A percentile compares a stretch with the other conserved stretches of the same genome.
Evolutionary conservation across 2,329 filamentous ascomycete genomes (phyloP).

Genomic region (Neopestalotiopsis sp.): DNA sequence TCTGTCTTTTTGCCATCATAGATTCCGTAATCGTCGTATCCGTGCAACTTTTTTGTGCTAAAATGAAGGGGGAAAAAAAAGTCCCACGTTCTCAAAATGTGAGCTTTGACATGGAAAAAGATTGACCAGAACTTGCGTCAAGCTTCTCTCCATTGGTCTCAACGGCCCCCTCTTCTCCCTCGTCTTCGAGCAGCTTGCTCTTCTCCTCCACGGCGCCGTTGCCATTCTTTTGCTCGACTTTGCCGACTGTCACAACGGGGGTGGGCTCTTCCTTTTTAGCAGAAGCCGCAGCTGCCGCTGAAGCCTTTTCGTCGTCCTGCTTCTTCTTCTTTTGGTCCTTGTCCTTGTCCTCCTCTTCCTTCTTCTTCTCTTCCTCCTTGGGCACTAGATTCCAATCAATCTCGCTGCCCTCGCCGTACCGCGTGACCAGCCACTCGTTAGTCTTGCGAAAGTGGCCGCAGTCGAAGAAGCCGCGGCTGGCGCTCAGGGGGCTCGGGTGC

Average conservation of each 20-base stretch:
- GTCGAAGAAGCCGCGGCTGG: slow-evolving; percentile 80
- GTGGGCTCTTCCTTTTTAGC: slow-evolving; percentile 23
- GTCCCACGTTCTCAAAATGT: too few relatives aligned
- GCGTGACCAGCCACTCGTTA: slow-evolving; percentile 81
- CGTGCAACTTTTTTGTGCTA: neutral
- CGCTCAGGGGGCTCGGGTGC: slow-evolving; percentile 93
- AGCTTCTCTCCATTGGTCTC: slow-evolving; percentile 15
- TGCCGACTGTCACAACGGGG: slow-evolving; percentile 25
- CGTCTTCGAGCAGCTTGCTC: slow-evolving; percentile 34
- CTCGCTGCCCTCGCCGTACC: slow-evolving; percentile 79
- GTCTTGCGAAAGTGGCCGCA: slow-evolving; percentile 82
- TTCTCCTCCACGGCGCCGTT: slow-evolving; percentile 34
- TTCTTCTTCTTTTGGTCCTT: slow-evolving; percentile 21
- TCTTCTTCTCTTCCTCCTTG: slow-evolving; percentile 26
- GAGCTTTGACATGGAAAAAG: too few relatives aligned
- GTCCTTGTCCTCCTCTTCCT: slow-evolving; percentile 23
- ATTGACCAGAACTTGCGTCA: neutral
- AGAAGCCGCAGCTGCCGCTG: neutral
- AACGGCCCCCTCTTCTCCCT: slow-evolving; percentile 31
- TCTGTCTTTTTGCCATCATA: neutral
- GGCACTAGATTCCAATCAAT: slow-evolving; percentile 81
- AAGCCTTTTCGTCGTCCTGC: neutral
- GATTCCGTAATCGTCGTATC: neutral
- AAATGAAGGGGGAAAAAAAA: too few relatives aligned
- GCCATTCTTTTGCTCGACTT: slow-evolving; percentile 30